Base-by-base conservation (phyloP, 495 filamentous ascomycete genomes). In the Aspergillus affinis region DNA sequence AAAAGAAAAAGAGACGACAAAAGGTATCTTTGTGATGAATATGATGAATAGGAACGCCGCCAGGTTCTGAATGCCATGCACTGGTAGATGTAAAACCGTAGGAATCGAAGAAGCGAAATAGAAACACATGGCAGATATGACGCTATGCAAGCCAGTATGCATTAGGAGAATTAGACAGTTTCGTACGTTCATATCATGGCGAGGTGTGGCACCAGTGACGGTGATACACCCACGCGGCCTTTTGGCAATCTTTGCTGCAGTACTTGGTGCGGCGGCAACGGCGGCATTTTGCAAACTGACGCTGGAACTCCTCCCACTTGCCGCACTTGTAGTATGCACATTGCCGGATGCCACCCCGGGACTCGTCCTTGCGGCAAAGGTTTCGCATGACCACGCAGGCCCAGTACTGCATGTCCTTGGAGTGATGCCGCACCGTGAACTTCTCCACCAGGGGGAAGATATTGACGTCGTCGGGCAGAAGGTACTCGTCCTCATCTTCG, bases 231-330 rank as follows among this genome's bases (percentile, higher is more conserved):
- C 94, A 98, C 9, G 94, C 94, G 63, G 91, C 92, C 80, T 98
- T 98, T 75, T 98, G 94, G 77, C 94, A 98, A 69, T 97, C 94
- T 76, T 98, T 98, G 83, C 92, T 96, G 87, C 94, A 98, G 78
- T 98, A 98, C 72, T 98, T 98, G 62, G 94, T 98, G 61, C 94
- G 88, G 62, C 94, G 88, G 77, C 94, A 98, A 51, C 94, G 87
- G 48, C 94, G 88, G 76, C 94, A 98, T 73, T 98, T 98, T 64
- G 94, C 94, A 73, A 98, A 98, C 70, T 98, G 93, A 48, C 94
- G 84, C 55, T 93, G 91, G 73, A 82, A 97, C 74, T 96, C 88
- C 68, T 98, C 94, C 94, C 94, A 98, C 73, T 93, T 94, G 54
- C 94, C 94, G 69, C 94, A 98, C 74, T 96, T 87, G 77, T 93